A percentile compares a stretch with the other conserved stretches of the same genome.
phyloP scores from a whole-genome alignment of 2,329 filamentous ascomycete species.

The Nemania sp. region DNA sequence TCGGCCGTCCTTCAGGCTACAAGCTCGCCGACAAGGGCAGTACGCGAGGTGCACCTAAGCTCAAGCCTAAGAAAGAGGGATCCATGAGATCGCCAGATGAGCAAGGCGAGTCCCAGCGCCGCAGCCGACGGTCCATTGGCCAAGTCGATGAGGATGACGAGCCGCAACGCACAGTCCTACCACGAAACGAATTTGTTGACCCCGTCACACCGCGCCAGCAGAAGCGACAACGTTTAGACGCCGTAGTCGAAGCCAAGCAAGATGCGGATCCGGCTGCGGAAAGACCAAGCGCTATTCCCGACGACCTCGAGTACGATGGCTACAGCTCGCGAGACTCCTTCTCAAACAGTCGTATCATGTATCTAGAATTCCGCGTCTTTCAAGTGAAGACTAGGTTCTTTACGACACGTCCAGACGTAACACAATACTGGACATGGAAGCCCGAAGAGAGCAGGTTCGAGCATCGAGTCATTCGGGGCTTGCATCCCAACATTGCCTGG shows the following conservation, averaged over 20 bases:
- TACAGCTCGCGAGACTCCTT: slow-evolving; percentile 59
- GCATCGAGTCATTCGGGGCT: slow-evolving; percentile 57
- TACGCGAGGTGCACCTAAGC: slow-evolving; percentile 36
- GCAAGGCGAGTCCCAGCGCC: slow-evolving; percentile 33
- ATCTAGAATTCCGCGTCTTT: slow-evolving; percentile 56
- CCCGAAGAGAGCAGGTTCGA: slow-evolving; percentile 49
- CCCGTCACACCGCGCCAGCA: slow-evolving; percentile 37
- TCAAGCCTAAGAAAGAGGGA: slow-evolving; percentile 37
- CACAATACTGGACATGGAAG: slow-evolving; percentile 61
- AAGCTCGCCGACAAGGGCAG: slow-evolving; percentile 48
- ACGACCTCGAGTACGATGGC: slow-evolving; percentile 51
- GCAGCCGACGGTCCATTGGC: slow-evolving; percentile 38
- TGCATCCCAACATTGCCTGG: slow-evolving; percentile 50
- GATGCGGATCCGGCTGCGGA: slow-evolving; percentile 1
- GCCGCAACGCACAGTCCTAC: slow-evolving; percentile 10
- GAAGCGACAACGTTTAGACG: slow-evolving; percentile 41
- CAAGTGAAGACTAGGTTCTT: slow-evolving; percentile 56
- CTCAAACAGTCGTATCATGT: slow-evolving; percentile 49
- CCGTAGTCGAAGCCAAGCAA: slow-evolving; percentile 4
- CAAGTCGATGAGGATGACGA: slow-evolving; percentile 39
- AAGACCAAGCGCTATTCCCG: slow-evolving; percentile 28
- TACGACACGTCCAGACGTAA: slow-evolving; percentile 53
- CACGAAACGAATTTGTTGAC: slow-evolving; percentile 33
- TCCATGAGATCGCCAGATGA: slow-evolving; percentile 14
- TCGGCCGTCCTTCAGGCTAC: slow-evolving; percentile 56